phyloP scores from a whole-genome alignment of 139 green algal species.

The Micromonas pusilla region DNA sequence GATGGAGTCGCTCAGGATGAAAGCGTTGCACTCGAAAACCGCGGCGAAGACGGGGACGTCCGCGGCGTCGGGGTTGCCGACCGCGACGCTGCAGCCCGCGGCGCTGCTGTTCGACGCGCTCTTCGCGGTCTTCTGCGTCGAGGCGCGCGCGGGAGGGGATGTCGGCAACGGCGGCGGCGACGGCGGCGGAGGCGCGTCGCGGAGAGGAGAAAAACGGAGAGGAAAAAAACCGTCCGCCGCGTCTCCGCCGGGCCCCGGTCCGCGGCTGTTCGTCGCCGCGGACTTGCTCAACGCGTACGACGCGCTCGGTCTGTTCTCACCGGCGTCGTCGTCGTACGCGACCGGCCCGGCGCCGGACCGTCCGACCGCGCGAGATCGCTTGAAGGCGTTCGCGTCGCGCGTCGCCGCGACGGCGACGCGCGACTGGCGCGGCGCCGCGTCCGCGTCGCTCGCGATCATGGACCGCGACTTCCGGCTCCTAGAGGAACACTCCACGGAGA shows the following conservation, averaged over 20 bases:
- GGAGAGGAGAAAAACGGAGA: too few species aligned
- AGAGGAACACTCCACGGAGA: too few species aligned
- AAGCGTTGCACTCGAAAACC: background rate
- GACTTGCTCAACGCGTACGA: background rate
- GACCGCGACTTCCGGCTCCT: too few species aligned
- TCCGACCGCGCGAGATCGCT: background rate
- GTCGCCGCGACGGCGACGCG: background rate
- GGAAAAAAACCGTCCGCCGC: too few species aligned
- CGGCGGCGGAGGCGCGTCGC: background rate
- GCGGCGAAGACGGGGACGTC: too few species aligned
- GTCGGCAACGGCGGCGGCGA: background rate
- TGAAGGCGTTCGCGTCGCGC: background rate
- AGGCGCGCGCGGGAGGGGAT: background rate
- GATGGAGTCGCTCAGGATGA: background rate
- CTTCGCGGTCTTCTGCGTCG: background rate
- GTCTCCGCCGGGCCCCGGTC: too few species aligned
- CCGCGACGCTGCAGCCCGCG: too few species aligned
- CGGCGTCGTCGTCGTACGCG: background rate
- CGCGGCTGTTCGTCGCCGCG: background rate
- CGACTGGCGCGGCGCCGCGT: conserved; percentile 1
- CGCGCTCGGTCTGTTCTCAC: background rate
- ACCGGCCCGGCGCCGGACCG: background rate
- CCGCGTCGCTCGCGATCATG: background rate
- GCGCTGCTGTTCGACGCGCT: background rate
- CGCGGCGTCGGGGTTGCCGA: too few species aligned